Evolutionary conservation across 495 filamentous ascomycete genomes (phyloP).

Genomic region (Hypoxylon lienhwacheense): DNA sequence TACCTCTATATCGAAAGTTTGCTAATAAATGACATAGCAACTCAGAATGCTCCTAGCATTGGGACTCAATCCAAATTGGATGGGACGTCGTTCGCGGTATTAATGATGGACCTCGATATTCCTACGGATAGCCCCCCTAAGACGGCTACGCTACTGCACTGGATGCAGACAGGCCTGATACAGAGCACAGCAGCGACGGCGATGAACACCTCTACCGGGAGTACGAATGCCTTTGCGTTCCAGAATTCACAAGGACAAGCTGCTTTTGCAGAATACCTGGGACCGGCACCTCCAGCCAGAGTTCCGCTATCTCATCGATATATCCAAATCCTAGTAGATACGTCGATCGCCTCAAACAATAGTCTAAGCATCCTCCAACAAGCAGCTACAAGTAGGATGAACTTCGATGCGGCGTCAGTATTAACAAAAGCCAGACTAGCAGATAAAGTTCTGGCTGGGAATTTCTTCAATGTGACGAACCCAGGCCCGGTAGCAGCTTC

Average conservation of each 20-base stretch:
- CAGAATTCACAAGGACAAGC: slow-evolving; percentile 32
- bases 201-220: slow-evolving; percentile 39
- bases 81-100: slow-evolving; percentile 37
- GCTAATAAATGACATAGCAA: slow-evolving; percentile 17
- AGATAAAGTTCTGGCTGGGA: slow-evolving; percentile 45
- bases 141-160: slow-evolving; percentile 47
- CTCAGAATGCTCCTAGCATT: slow-evolving; percentile 31
- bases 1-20: not conserved
- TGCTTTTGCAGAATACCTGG: slow-evolving; percentile 40
- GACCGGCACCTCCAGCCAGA: slow-evolving; percentile 45
- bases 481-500: slow-evolving; percentile 36
- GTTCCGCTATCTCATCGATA: slow-evolving; percentile 49
- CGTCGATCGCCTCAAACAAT: slow-evolving; percentile 33
- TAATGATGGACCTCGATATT: slow-evolving; percentile 52
- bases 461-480: slow-evolving; percentile 51
- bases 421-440: slow-evolving; percentile 39
- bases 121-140: slow-evolving; percentile 42
- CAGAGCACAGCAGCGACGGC: slow-evolving; percentile 36
- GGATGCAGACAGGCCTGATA: slow-evolving; percentile 47
- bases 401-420: slow-evolving; percentile 38
- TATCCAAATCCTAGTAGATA: slow-evolving; percentile 47
- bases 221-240: slow-evolving; percentile 39
- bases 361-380: slow-evolving; percentile 29
- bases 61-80: slow-evolving; percentile 41
- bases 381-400: slow-evolving; percentile 36